Evolutionary conservation across 192 early-diverging fungal genomes (phyloP).

Genomic region (Mortierella claussenii): DNA sequence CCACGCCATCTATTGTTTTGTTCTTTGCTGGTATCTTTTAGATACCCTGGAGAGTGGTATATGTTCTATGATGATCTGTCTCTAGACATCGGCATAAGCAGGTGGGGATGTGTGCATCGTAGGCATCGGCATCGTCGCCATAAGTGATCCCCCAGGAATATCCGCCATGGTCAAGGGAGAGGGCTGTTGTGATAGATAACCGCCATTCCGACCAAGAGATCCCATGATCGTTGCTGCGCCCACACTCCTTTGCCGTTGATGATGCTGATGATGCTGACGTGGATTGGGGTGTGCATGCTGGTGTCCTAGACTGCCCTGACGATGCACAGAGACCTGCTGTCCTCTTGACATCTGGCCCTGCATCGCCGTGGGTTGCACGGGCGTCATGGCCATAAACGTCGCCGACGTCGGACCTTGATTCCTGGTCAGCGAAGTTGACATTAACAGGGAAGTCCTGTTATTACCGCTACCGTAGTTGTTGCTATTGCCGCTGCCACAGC

Average conservation of each 20-base stretch:
- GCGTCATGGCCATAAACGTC: slow-evolving; percentile 2
- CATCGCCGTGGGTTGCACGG: not conserved
- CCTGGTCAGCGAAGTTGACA: slow-evolving; percentile 25
- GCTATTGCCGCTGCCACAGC: slow-evolving; percentile 1
- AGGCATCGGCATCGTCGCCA: not conserved
- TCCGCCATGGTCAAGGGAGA: slow-evolving; percentile 11
- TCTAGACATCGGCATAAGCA: slow-evolving; percentile 27
- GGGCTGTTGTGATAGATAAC: slow-evolving; percentile 42
- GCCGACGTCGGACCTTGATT: slow-evolving; percentile 9
- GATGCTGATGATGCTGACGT: no score
- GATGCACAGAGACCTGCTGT: not conserved
- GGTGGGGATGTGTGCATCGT: slow-evolving; percentile 13
- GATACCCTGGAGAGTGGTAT: no score
- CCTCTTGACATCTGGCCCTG: slow-evolving; percentile 15
- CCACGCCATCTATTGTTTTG: no score
- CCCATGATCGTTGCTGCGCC: slow-evolving; percentile 39
- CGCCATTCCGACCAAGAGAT: slow-evolving; percentile 39
- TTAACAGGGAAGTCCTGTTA: slow-evolving; percentile 29
- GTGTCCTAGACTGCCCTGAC: slow-evolving; percentile 5
- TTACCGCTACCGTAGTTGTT: slow-evolving; percentile 3
- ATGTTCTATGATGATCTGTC: not conserved
- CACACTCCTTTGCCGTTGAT: slow-evolving; percentile 29
- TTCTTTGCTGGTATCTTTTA: no score
- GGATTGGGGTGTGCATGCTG: no score
- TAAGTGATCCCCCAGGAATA: not conserved